phyloP scores from a whole-genome alignment of 1,139 yeast genomes.

The Petasospora fabianii region DNA sequence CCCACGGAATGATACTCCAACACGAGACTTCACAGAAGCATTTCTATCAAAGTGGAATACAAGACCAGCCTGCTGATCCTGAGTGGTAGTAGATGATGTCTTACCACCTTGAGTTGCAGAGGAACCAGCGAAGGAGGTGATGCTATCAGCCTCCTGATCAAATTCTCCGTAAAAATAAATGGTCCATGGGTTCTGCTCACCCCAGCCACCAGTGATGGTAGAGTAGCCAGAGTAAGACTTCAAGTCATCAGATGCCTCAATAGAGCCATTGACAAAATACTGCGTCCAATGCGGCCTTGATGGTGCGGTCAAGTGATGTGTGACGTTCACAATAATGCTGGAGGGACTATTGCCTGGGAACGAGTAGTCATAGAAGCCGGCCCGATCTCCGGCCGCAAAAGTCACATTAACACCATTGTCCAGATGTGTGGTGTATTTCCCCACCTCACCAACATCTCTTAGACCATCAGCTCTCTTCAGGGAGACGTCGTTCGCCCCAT shows the following conservation, averaged over 20 bases:
- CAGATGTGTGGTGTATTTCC: constrained; percentile 31
- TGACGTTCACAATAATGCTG: constrained; percentile 30
- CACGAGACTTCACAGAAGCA: constrained; percentile 25
- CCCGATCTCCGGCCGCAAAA: constrained; percentile 31
- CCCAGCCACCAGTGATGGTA: constrained; percentile 36
- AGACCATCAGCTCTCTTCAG: constrained; percentile 17
- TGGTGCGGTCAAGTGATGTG: constrained; percentile 32
- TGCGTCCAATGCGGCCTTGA: constrained; percentile 36
- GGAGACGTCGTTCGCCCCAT: constrained; percentile 19
- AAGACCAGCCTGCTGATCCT: constrained; percentile 28
- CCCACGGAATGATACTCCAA: constrained; percentile 37
- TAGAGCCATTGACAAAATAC: constrained; percentile 31
- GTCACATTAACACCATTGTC: constrained; percentile 28
- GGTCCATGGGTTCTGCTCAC: constrained; percentile 32
- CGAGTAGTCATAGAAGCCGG: constrained; percentile 31
- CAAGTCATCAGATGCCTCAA: constrained; percentile 24
- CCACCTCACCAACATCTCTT: constrained; percentile 29
- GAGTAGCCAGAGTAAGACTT: constrained; percentile 30
- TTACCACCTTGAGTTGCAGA: constrained; percentile 1
- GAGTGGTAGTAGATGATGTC: constrained; percentile 9
- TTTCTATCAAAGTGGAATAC: constrained; percentile 26
- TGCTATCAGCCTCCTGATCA: constrained; percentile 21
- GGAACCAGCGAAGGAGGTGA: constrained; percentile 21
- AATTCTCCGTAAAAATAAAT: constrained; percentile 34
- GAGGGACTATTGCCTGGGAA: constrained; percentile 23